Percentiles rank a stretch among this genome's conserved stretches.
phyloP scores from a whole-genome alignment of 2,329 filamentous ascomycete species.

The Ilyonectria destructans region DNA sequence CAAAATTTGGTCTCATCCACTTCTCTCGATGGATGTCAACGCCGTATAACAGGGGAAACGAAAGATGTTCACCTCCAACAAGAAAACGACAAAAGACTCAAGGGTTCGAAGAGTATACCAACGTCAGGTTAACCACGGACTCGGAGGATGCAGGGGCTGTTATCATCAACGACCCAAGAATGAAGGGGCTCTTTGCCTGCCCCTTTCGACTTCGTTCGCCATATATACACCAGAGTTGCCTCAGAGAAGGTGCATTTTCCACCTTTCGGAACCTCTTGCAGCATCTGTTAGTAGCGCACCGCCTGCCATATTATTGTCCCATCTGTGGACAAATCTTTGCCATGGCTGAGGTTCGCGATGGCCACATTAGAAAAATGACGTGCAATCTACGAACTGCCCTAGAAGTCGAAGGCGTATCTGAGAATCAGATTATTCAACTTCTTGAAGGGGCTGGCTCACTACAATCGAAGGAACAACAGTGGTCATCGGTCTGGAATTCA shows the following conservation, averaged over 20 bases:
- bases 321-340: slow-evolving; percentile 1
- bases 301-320: slow-evolving; percentile 9
- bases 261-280: not conserved
- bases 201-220: slow-evolving; percentile 1
- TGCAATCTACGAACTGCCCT: not conserved
- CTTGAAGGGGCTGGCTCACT: not conserved
- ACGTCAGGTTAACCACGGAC: not conserved
- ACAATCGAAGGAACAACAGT: slow-evolving; percentile 4
- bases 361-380: not conserved
- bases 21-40: not conserved
- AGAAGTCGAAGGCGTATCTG: slow-evolving; percentile 1
- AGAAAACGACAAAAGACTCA: slow-evolving; percentile 1
- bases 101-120: not conserved
- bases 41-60: no score
- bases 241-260: slow-evolving; percentile 3
- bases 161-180: not conserved
- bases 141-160: not conserved
- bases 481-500: slow-evolving; percentile 2
- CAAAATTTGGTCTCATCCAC: not conserved
- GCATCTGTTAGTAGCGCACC: slow-evolving; percentile 5
- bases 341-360: not conserved
- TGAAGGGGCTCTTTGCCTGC: not conserved
- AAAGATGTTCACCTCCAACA: not conserved
- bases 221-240: not conserved
- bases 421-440: not conserved